phyloP scores from a whole-genome alignment of 2,329 filamentous ascomycete species.

The Paecilomyces sp. region DNA sequence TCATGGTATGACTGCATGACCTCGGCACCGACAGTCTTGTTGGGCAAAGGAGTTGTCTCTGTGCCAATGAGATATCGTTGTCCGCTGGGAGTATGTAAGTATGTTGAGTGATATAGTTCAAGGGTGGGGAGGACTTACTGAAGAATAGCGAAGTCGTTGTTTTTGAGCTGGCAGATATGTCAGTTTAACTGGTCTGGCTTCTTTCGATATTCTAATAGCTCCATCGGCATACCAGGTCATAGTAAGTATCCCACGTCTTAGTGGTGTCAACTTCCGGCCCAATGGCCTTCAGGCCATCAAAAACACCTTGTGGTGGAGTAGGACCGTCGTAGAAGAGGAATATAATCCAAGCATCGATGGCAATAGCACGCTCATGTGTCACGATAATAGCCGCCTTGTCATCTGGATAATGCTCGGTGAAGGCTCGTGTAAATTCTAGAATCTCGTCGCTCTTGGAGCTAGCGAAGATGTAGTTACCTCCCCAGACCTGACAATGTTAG shows the following conservation, averaged over 20 bases:
- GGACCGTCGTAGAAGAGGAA: conserved; percentile 59
- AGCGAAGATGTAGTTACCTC: conserved; percentile 39
- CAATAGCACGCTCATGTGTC: conserved; percentile 43
- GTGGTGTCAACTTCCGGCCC: conserved; percentile 37
- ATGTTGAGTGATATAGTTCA: too few relatives aligned
- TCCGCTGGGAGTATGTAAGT: conserved; percentile 12
- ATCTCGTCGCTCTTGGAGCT: conserved; percentile 28
- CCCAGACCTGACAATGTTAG: conserved; percentile 32
- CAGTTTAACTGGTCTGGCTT: not conserved
- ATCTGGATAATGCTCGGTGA: conserved; percentile 46
- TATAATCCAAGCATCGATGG: conserved; percentile 51
- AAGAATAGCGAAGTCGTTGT: conserved; percentile 36
- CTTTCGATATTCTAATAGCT: too few relatives aligned
- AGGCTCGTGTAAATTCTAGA: conserved; percentile 24
- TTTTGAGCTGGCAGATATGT: conserved; percentile 15
- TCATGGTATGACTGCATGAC: conserved; percentile 26
- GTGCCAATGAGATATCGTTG: conserved; percentile 35
- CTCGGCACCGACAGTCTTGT: conserved; percentile 16
- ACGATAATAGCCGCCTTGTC: conserved; percentile 55
- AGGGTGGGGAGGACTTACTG: conserved; percentile 7
- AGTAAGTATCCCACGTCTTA: conserved; percentile 41
- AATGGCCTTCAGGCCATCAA: conserved; percentile 50
- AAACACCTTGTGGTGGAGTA: conserved; percentile 45
- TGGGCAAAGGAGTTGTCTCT: conserved; percentile 31
- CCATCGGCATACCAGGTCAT: conserved; percentile 34